These are phyloP conservation scores for Lecanicillium sp. DNA, from an alignment of 2,329 filamentous ascomycete genomes.

Conservation along the genomic window DNA sequence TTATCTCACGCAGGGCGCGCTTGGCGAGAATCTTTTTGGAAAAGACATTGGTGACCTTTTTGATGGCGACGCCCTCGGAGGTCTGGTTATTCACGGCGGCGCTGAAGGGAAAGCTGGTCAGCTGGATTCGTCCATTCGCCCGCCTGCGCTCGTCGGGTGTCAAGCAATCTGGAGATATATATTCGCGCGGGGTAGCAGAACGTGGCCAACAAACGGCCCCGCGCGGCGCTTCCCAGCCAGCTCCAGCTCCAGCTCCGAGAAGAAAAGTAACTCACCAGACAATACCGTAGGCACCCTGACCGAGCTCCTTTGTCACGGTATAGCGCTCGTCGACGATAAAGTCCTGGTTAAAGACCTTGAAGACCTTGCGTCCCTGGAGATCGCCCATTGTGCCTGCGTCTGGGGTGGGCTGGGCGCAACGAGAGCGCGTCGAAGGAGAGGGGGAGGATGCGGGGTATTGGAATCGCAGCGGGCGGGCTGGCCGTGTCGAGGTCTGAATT, in stretches of 20 bases:
- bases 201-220: not conserved
- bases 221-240: not conserved
- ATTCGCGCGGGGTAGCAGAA: constrained; percentile 17
- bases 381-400: constrained; percentile 30
- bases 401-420: constrained; percentile 9
- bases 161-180: not conserved
- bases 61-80: constrained; percentile 92
- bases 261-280: constrained; percentile 64
- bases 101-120: constrained; percentile 40
- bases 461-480: not conserved
- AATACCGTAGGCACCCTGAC: constrained; percentile 96
- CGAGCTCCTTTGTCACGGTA: constrained; percentile 96
- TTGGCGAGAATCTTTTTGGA: constrained; percentile 99
- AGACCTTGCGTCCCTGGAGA: constrained; percentile 68
- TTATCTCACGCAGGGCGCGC: constrained; percentile 95
- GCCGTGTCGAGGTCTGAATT: not conserved
- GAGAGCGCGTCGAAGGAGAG: constrained; percentile 13
- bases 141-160: no score
- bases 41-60: constrained; percentile 99
- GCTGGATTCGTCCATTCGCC: not conserved
- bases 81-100: constrained; percentile 89
- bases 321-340: constrained; percentile 98
- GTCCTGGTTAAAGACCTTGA: constrained; percentile 99
- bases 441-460: constrained; percentile 5
- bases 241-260: not conserved